Evolutionary conservation across 164 flowering plant species (phyloP).

Genomic region (Litsea cubeba): DNA sequence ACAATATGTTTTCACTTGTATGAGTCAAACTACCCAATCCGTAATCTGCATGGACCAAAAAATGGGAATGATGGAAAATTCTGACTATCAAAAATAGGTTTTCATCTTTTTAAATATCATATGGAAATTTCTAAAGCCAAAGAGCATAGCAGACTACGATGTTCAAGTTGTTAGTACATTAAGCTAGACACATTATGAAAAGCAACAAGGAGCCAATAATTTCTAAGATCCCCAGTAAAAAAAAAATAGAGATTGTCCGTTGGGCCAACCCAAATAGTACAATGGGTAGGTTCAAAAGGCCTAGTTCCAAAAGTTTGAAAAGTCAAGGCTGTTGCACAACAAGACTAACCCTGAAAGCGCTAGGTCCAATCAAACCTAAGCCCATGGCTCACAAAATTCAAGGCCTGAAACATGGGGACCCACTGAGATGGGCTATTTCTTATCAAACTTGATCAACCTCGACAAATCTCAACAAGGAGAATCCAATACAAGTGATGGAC

Average conservation of each 20-base stretch:
- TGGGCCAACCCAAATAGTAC: no score
- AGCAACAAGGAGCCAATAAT: background rate
- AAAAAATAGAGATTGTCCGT: background rate
- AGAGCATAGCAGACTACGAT: background rate
- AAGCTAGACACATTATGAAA: background rate
- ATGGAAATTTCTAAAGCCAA: background rate
- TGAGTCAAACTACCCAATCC: slow-evolving; percentile 4
- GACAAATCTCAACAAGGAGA: no score
- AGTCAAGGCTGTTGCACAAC: no score
- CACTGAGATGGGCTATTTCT: no score
- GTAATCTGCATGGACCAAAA: background rate
- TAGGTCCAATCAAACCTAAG: no score
- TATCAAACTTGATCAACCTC: no score
- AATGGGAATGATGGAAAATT: background rate
- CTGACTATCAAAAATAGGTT: background rate
- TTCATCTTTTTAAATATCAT: background rate
- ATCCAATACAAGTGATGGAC: no score
- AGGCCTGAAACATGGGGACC: no score
- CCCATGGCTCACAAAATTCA: no score
- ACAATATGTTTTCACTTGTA: slow-evolving; percentile 7
- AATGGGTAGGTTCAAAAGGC: no score
- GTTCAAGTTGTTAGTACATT: background rate
- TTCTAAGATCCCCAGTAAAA: background rate
- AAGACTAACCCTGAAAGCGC: no score
- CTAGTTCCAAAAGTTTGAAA: no score